phyloP scores from a whole-genome alignment of 2,329 filamentous ascomycete genomes.

The Curvularia sp. region DNA sequence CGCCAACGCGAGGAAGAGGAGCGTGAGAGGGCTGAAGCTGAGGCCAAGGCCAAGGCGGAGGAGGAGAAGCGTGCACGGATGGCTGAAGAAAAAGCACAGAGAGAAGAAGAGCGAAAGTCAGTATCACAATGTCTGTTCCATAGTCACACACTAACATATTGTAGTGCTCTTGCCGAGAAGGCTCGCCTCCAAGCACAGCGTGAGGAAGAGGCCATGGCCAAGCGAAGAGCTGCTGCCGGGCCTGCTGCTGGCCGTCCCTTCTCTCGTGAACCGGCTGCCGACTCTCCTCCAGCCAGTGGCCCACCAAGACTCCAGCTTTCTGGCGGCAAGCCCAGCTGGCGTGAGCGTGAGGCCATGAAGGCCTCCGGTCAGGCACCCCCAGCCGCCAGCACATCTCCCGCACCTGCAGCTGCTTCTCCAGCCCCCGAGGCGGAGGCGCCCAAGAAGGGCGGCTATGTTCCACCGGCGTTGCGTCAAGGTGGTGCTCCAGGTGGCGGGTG shows the following conservation, averaged over 20 bases:
- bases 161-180: conserved; percentile 68
- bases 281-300: conserved; percentile 53
- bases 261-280: conserved; percentile 49
- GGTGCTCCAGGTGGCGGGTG: conserved; percentile 46
- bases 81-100: conserved; percentile 71
- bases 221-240: conserved; percentile 59
- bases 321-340: conserved; percentile 72
- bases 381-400: conserved; percentile 46
- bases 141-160: conserved; percentile 43
- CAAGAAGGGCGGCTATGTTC: conserved; percentile 56
- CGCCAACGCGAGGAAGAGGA: conserved; percentile 84
- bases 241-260: conserved; percentile 42
- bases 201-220: conserved; percentile 86
- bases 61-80: conserved; percentile 79
- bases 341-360: conserved; percentile 70
- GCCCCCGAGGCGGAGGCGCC: conserved; percentile 47
- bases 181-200: conserved; percentile 75
- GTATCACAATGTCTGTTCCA: conserved; percentile 38
- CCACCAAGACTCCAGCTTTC: conserved; percentile 69
- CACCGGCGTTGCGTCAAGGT: conserved; percentile 53
- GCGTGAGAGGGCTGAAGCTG: conserved; percentile 78
- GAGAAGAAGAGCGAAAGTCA: conserved; percentile 66
- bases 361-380: conserved; percentile 41
- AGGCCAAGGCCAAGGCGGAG: conserved; percentile 80
- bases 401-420: conserved; percentile 36